Evolutionary conservation across 148 eudicot genomes (phyloP).

Genomic region (Chenopodium formosanum): DNA sequence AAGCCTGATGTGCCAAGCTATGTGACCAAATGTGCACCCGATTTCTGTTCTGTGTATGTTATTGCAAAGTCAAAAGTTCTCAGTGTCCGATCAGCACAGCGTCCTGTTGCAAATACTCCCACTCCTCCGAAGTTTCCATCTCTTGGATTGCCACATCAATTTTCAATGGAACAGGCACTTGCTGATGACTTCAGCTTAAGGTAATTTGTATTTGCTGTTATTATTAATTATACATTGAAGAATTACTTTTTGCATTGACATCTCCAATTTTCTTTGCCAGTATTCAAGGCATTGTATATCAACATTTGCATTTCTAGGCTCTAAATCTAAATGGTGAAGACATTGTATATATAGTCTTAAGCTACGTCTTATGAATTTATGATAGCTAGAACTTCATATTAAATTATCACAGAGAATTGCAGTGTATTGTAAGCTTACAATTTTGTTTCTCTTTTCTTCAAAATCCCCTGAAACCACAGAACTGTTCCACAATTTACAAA

Average conservation of each 20-base stretch:
- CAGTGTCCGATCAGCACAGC: slow-evolving; percentile 54
- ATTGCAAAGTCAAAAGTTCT: slow-evolving; percentile 54
- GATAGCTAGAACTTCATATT: too few species aligned
- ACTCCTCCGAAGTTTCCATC: slow-evolving; percentile 45
- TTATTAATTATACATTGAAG: not conserved
- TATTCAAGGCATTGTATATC: not conserved
- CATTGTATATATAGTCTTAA: too few species aligned
- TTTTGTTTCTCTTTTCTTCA: too few species aligned
- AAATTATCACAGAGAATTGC: too few species aligned
- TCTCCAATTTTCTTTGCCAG: not conserved
- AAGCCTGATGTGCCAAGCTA: slow-evolving; percentile 51
- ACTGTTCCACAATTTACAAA: too few species aligned
- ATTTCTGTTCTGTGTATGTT: slow-evolving; percentile 70
- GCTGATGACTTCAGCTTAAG: slow-evolving; percentile 21
- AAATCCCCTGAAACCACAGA: too few species aligned
- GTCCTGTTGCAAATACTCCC: slow-evolving; percentile 35
- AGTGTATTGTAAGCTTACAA: too few species aligned
- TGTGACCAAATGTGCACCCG: slow-evolving; percentile 57
- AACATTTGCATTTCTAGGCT: too few species aligned
- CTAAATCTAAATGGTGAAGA: too few species aligned
- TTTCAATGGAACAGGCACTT: slow-evolving; percentile 16
- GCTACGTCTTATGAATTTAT: too few species aligned
- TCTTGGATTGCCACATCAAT: slow-evolving; percentile 10
- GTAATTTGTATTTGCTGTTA: slow-evolving; percentile 8
- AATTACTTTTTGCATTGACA: not conserved